These are phyloP conservation scores for Verticillium klebahnii DNA, from an alignment of 2,329 filamentous ascomycete species.

Conservation along the genomic window DNA sequence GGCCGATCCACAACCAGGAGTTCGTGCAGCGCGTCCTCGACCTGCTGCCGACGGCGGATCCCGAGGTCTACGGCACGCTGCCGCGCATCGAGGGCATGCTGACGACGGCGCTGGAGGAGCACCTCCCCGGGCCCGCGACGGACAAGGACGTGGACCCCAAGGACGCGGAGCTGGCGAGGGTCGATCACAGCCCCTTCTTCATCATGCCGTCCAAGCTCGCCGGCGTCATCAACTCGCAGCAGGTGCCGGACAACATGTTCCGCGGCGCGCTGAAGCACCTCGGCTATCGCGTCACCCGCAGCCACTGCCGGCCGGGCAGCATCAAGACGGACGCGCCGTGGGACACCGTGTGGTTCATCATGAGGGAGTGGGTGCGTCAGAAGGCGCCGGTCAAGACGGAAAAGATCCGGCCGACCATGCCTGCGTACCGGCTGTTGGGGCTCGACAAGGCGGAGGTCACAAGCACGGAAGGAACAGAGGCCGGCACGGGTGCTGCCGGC, in stretches of 20 bases:
- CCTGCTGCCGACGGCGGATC: slow-evolving; percentile 62
- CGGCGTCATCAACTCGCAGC: slow-evolving; percentile 72
- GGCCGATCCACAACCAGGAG: slow-evolving; percentile 75
- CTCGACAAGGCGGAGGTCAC: slow-evolving; percentile 25
- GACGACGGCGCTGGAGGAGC: slow-evolving; percentile 78
- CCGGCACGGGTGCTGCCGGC: no score
- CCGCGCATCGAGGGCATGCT: slow-evolving; percentile 88
- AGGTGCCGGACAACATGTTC: slow-evolving; percentile 73
- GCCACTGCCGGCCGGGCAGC: slow-evolving; percentile 83
- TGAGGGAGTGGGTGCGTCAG: slow-evolving; percentile 86
- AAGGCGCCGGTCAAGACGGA: slow-evolving; percentile 71
- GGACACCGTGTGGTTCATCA: slow-evolving; percentile 85
- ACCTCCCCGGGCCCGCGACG: slow-evolving; percentile 32
- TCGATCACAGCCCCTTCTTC: slow-evolving; percentile 82
- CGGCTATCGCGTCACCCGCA: slow-evolving; percentile 79
- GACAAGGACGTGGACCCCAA: slow-evolving; percentile 29
- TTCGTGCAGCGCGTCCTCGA: slow-evolving; percentile 79
- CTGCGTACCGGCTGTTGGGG: slow-evolving; percentile 67
- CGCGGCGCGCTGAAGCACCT: slow-evolving; percentile 76
- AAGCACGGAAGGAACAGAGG: no score
- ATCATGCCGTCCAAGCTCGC: slow-evolving; percentile 72
- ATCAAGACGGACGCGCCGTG: slow-evolving; percentile 94
- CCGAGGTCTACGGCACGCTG: slow-evolving; percentile 71
- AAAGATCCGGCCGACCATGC: slow-evolving; percentile 62
- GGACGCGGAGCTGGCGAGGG: slow-evolving; percentile 50